phyloP scores from a whole-genome alignment of 2,329 filamentous ascomycete species.

The Diplodia seriata region DNA sequence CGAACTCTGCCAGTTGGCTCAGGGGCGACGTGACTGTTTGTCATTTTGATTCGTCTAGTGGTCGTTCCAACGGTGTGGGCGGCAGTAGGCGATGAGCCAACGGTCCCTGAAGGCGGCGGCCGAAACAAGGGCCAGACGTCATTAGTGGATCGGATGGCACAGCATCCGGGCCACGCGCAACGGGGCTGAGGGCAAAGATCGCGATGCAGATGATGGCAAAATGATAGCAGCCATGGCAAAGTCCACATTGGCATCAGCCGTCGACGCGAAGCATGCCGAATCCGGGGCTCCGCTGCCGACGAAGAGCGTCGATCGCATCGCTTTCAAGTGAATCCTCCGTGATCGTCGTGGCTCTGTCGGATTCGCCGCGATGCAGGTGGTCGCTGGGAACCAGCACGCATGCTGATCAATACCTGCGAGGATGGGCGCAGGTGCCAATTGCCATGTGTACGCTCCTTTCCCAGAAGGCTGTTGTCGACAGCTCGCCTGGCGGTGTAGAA shows the following conservation, averaged over 20 bases:
- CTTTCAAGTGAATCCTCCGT: neutral
- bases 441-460: neutral
- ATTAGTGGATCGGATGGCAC: conserved; percentile 3
- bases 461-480: neutral
- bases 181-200: neutral
- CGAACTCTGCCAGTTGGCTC: neutral
- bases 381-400: neutral
- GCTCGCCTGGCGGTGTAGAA: neutral
- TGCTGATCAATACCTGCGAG: neutral
- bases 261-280: neutral
- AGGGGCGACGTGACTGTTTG: neutral
- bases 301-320: neutral
- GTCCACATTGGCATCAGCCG: neutral
- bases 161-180: neutral
- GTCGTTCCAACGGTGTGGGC: neutral
- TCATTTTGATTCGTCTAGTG: neutral
- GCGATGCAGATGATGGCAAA: conserved; percentile 6
- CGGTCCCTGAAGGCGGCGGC: neutral
- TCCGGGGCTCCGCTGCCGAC: conserved; percentile 2
- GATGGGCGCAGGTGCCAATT: neutral
- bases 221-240: neutral
- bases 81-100: neutral
- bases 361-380: neutral
- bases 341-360: neutral
- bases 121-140: neutral